phyloP scores from a whole-genome alignment of 306 rosid species.

The Trifolium pratense region DNA sequence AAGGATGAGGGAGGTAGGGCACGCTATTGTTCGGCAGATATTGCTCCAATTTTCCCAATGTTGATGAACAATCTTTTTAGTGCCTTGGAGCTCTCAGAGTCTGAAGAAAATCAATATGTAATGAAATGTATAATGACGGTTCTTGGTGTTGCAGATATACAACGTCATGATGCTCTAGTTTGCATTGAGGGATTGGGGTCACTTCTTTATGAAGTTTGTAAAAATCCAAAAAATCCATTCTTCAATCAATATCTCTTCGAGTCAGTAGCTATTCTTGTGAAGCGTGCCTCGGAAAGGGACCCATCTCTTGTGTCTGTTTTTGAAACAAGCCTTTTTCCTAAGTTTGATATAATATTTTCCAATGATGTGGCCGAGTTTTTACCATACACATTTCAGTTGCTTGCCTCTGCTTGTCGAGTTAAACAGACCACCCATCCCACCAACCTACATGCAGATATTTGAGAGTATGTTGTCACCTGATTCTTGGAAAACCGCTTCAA shows the following conservation, averaged over 20 bases:
- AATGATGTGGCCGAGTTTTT: constrained; percentile 87
- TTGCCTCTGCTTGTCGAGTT: constrained; percentile 93
- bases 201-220: constrained; percentile 77
- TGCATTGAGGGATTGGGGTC: constrained; percentile 70
- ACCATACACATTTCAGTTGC: constrained; percentile 93
- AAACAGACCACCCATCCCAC: constrained; percentile 77
- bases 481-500: constrained; percentile 76
- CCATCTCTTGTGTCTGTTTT: constrained; percentile 67
- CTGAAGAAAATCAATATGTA: constrained; percentile 89
- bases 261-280: constrained; percentile 86
- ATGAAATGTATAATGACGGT: constrained; percentile 97
- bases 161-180: constrained; percentile 63
- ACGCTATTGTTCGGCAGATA: constrained; percentile 64
- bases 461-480: constrained; percentile 79
- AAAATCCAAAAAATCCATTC: constrained; percentile 86
- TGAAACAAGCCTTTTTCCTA: constrained; percentile 77
- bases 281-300: constrained; percentile 76
- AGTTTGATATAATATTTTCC: constrained; percentile 69
- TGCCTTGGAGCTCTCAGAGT: constrained; percentile 75
- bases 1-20: constrained; percentile 72
- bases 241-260: constrained; percentile 92
- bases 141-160: constrained; percentile 83
- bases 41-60: constrained; percentile 59
- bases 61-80: constrained; percentile 83
- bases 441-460: constrained; percentile 80